A percentile compares a stretch with the other conserved stretches of the same genome.
Evolutionary conservation across 106 monocot species (phyloP).

Genomic region (Dioscorea zingiberensis): DNA sequence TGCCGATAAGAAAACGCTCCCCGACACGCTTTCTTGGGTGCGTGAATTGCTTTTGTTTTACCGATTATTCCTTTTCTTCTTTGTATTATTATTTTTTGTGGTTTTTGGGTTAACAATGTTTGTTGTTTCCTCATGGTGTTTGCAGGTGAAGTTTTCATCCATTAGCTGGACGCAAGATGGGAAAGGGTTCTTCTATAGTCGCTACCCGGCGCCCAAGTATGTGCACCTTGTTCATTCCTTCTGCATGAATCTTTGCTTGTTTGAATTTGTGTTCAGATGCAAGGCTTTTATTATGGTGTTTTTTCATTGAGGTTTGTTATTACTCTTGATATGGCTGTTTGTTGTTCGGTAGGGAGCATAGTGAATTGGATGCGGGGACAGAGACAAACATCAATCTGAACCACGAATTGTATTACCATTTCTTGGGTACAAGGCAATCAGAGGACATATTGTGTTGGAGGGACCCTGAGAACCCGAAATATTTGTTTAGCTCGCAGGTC

Average conservation of each 20-base stretch:
- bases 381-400: slow-evolving; percentile 84
- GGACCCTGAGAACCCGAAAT: slow-evolving; percentile 75
- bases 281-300: slow-evolving; percentile 1
- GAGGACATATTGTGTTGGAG: slow-evolving; percentile 90
- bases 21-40: slow-evolving; percentile 86
- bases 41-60: slow-evolving; percentile 2
- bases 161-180: slow-evolving; percentile 87
- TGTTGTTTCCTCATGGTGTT: slow-evolving; percentile 1
- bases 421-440: slow-evolving; percentile 85
- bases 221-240: neutral
- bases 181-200: slow-evolving; percentile 92
- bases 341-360: slow-evolving; percentile 31
- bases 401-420: slow-evolving; percentile 87
- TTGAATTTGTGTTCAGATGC: neutral
- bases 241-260: neutral
- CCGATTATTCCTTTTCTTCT: slow-evolving; percentile 1
- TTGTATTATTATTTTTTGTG: neutral
- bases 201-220: slow-evolving; percentile 88
- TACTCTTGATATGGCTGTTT: too few relatives aligned
- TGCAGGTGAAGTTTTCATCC: slow-evolving; percentile 87
- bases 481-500: slow-evolving; percentile 39
- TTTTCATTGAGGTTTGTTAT: slow-evolving; percentile 1
- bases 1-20: slow-evolving; percentile 42
- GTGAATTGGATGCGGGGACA: slow-evolving; percentile 73
- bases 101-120: neutral